Conservation (phyloP, 306 rosid genomes). For the Dalbergia cochinchinensis region DNA sequence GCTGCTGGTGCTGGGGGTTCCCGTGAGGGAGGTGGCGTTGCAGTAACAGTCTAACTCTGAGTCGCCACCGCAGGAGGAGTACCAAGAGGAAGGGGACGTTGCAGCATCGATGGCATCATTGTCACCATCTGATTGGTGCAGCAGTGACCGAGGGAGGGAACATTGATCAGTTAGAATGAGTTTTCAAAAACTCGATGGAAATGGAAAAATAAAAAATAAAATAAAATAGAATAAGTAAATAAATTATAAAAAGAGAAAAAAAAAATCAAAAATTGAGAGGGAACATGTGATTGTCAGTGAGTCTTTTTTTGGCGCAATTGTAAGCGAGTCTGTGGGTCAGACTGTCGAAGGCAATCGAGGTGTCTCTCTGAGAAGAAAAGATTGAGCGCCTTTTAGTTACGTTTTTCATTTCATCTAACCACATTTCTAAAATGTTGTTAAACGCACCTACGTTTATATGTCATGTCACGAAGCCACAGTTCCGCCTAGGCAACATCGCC, state of each 20-base stretch:
- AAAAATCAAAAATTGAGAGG: background rate
- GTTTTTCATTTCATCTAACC: no score
- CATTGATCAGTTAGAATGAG: slow-evolving; percentile 55
- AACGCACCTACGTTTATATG: no score
- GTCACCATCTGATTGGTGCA: slow-evolving; percentile 48
- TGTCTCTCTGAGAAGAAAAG: background rate
- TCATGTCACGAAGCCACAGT: no score
- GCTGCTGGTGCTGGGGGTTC: slow-evolving; percentile 79
- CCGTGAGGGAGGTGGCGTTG: slow-evolving; percentile 87
- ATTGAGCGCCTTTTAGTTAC: no score
- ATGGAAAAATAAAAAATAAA: slow-evolving; percentile 1
- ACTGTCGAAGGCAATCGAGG: background rate
- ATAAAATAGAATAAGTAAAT: background rate
- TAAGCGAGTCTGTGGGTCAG: no score
- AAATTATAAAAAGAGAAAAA: background rate
- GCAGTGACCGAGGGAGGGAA: slow-evolving; percentile 48
- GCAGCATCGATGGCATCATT: slow-evolving; percentile 33
- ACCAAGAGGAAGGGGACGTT: slow-evolving; percentile 51
- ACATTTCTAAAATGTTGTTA: no score
- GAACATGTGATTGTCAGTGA: background rate
- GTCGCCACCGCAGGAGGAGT: slow-evolving; percentile 78
- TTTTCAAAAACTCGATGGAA: slow-evolving; percentile 11
- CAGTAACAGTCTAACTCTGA: slow-evolving; percentile 91
- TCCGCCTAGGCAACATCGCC: no score
- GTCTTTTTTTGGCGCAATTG: background rate